Evolutionary conservation across 805 yeast species (phyloP).

Genomic region (Saturnispora gosingensis): DNA sequence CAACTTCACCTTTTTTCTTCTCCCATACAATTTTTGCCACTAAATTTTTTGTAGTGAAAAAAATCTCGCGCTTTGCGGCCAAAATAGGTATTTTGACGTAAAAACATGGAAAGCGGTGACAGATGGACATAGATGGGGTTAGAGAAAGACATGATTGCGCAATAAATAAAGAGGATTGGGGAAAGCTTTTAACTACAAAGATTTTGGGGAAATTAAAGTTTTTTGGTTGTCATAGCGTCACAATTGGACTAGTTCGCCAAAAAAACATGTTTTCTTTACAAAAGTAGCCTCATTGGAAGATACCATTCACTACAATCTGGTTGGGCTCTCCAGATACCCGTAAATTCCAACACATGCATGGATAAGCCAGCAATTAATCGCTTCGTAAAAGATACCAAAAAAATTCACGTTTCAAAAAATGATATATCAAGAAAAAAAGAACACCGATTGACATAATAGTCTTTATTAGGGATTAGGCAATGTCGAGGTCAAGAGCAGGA

Average conservation of each 20-base stretch:
- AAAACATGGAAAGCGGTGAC: not conserved
- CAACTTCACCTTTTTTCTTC: not conserved
- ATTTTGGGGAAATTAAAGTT: too few species aligned
- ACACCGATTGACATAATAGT: not conserved
- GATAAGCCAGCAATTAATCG: not conserved
- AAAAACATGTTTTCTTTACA: too few species aligned
- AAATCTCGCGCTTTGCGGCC: not conserved
- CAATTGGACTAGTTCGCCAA: too few species aligned
- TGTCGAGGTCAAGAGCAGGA: slow-evolving; percentile 10
- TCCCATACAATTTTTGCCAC: not conserved
- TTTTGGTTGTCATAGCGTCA: too few species aligned
- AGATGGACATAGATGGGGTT: too few species aligned
- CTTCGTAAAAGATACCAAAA: not conserved
- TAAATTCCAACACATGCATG: not conserved
- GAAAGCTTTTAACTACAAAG: not conserved
- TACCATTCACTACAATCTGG: too few species aligned
- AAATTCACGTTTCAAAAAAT: not conserved
- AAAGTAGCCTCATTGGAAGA: too few species aligned
- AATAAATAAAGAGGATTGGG: not conserved
- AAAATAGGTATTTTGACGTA: not conserved
- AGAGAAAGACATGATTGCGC: not conserved
- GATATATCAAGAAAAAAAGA: not conserved
- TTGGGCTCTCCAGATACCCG: not conserved
- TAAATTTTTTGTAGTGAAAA: not conserved
- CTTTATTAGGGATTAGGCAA: not conserved